Evolutionary conservation across 2,329 filamentous ascomycete species (phyloP), one percentile per base, ranked within the genome.

Genomic region (Xylariaceae sp.): DNA sequence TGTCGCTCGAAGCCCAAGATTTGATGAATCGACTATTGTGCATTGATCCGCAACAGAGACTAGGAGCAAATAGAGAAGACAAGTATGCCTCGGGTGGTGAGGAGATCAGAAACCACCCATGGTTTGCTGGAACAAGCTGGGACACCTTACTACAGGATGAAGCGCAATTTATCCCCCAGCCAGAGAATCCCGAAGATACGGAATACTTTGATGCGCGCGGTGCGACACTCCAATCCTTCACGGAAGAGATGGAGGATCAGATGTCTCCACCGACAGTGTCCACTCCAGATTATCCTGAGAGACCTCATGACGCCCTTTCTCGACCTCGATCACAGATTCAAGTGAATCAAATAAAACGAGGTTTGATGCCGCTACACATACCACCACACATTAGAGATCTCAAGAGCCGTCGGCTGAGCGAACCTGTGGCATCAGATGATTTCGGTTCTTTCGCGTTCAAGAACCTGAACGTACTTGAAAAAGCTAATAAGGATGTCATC

Each of bases 401-500:
- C 47, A 90, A 96, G 65, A 92, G 84, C 61, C 83, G 94, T 58
- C 82, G 94, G 61, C 78, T 97, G 38, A 97, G 93, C 69, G 94
- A 99, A 70, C 94, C 94, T 1, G 85, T 93, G 14, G 82, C 84
- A 31, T 81, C 87, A 1, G 94, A 99, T 69, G 95, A 99, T 67
- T 99, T 99, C 75, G 94, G 94, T 31, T 91, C 84, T 57, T 99
- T 99, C 71, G 84, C 90, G 38, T 99, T 96, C 78, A 99, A 99
- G 74, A 99, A 99, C 63, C 75, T 99, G 45, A 92, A 93, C 0
- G 93, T 97, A 17, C 78, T 99, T 16, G 94, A 97, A 64, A 97
- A 97, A 70, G 94, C 94, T 49, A 99, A 99, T 72, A 99, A 99
- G 68, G 94, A 99, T 64, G 91, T 97, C 31, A 96, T 99, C 31